Base-by-base conservation (phyloP, 2,329 filamentous ascomycete species). In the Penicillium griseofulvum region DNA sequence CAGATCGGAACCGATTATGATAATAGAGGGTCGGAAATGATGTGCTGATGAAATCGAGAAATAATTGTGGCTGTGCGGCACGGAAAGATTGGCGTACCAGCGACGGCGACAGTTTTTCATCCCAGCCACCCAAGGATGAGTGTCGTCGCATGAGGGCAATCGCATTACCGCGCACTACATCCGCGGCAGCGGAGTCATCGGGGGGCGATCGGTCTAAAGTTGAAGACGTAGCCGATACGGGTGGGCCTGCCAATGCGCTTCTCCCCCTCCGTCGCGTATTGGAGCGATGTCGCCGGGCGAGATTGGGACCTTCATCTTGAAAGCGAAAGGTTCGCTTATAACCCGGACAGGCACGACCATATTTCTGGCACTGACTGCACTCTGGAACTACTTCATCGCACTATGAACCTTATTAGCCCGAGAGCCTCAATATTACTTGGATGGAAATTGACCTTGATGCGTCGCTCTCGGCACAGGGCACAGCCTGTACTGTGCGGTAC, bases 381-480 rank as follows among this genome's bases (percentile, higher is more conserved):
- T 64, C 67, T 11, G 78, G 79, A 11, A 70, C 72, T 22, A 59
- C 66, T 63, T 80, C 72, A 61, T 81, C 79, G 57, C 80, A 81
- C 68, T 78, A 54, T 16, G 2, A 7, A 43, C 10, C 9, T 43
- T 54, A 10, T 54, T 54, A 54, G 44, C 17, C 24, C 38, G 3
- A 24, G 12, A 49, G 14, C 19, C 19, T 19, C 11, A 12, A 43
- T 19, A 6, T 17, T 31, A 16, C 10, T 11, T 43, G 38, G 49
- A 39, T 49, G 29, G 14, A 28, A 22, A 60, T 64, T 65, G 49
- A 69, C 72, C 65, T 71, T 75, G 48, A 76, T 71, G 22, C 72
- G 71, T 53, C 74, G 67, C 57, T 73, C 68, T 19, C 73, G 72
- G 59, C 74, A 76, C 29, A 71, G 68, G 52, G 70, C 59, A 64